phyloP scores from a whole-genome alignment of 345 rosid species.

The Linum usitatissimum region DNA sequence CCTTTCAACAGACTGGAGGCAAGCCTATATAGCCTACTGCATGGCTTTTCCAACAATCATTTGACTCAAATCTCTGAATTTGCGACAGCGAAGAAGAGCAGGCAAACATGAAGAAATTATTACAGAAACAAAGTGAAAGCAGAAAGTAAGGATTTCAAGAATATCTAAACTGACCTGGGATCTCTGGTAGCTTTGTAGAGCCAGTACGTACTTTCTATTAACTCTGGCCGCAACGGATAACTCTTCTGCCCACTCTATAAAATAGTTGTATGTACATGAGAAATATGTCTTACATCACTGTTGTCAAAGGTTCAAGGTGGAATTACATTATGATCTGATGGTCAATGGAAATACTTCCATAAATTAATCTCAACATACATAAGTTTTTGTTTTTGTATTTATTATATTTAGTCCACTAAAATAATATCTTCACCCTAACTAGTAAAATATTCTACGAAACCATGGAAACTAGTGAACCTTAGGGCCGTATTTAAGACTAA shows the following conservation, averaged over 20 bases:
- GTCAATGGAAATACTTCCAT: too few relatives aligned
- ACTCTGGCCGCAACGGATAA: slow-evolving; percentile 93
- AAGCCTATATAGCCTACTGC: too few relatives aligned
- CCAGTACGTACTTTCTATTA: slow-evolving; percentile 97
- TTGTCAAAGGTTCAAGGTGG: neutral
- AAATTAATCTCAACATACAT: too few relatives aligned
- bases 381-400: too few relatives aligned
- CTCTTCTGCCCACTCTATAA: slow-evolving; percentile 87
- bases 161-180: slow-evolving; percentile 43
- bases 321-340: neutral
- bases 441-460: too few relatives aligned
- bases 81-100: neutral
- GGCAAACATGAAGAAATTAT: neutral
- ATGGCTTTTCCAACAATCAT: too few relatives aligned
- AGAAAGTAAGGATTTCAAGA: neutral
- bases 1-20: too few relatives aligned
- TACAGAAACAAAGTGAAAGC: neutral
- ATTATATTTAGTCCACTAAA: too few relatives aligned
- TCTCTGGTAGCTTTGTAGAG: slow-evolving; percentile 94
- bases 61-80: neutral
- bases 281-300: neutral
- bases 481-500: too few relatives aligned
- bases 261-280: slow-evolving; percentile 9
- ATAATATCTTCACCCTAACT: too few relatives aligned
- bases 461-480: too few relatives aligned